Percentiles rank a stretch among this genome's conserved stretches.
Evolutionary conservation across 768 basidiomycete species (phyloP).

Genomic region (Tulasnella sp.): DNA sequence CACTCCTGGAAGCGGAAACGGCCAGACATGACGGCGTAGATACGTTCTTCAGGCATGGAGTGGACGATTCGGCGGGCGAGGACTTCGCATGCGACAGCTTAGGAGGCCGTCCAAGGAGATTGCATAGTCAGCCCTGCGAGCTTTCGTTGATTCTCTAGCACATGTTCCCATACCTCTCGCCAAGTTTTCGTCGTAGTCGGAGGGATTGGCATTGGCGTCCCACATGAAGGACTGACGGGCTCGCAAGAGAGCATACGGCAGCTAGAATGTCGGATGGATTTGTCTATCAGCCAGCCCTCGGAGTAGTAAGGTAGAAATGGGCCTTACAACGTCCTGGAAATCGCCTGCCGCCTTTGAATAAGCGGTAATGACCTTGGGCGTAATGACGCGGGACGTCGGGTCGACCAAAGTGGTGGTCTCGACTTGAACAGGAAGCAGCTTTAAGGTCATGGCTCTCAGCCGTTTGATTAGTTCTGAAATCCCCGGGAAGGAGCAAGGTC

Average conservation of each 20-base stretch:
- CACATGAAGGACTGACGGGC: slow-evolving; percentile 72
- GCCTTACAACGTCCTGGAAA: slow-evolving; percentile 71
- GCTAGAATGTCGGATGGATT: slow-evolving; percentile 34
- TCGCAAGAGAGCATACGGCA: slow-evolving; percentile 73
- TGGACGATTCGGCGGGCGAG: slow-evolving; percentile 77
- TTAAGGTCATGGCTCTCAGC: slow-evolving; percentile 64
- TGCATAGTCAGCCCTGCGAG: not conserved
- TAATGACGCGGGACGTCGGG: slow-evolving; percentile 77
- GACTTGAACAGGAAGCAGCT: slow-evolving; percentile 75
- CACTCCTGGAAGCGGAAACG: slow-evolving; percentile 62
- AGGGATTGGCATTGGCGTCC: slow-evolving; percentile 73
- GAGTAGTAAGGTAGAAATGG: not conserved
- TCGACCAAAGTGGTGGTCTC: slow-evolving; percentile 55
- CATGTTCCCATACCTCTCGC: slow-evolving; percentile 51
- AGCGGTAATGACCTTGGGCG: slow-evolving; percentile 60
- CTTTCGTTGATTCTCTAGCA: not conserved
- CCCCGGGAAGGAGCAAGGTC: not conserved
- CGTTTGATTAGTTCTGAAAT: slow-evolving; percentile 68
- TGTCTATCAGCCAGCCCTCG: not conserved
- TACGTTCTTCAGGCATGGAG: slow-evolving; percentile 49
- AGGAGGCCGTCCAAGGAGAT: slow-evolving; percentile 2
- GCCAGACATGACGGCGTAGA: slow-evolving; percentile 66
- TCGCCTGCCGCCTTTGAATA: slow-evolving; percentile 80
- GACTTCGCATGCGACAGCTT: slow-evolving; percentile 77
- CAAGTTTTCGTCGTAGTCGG: slow-evolving; percentile 79